These are phyloP conservation scores for Echinochloa phyllopogon DNA, from an alignment of 176 grass and related monocot genomes.

Conservation along the genomic window DNA sequence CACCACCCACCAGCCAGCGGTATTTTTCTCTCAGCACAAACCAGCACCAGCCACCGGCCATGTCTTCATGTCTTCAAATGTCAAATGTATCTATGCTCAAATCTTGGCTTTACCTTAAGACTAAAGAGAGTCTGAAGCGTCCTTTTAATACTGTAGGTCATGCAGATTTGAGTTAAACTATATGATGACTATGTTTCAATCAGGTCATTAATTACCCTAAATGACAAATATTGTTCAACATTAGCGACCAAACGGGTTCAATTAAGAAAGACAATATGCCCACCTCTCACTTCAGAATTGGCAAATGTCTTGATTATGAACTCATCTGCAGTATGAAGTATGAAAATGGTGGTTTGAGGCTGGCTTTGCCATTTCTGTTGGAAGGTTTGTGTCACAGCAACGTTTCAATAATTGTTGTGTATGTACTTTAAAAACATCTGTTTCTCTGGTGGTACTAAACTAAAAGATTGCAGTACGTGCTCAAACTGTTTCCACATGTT, in stretches of 20 bases:
- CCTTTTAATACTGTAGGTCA: neutral
- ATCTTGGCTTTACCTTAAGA: neutral
- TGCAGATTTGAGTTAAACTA: neutral
- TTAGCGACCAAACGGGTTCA: conserved; percentile 26
- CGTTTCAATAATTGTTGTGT: neutral
- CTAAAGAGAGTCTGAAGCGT: neutral
- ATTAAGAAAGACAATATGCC: conserved; percentile 1
- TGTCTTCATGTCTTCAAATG: neutral
- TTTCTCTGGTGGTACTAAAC: conserved; percentile 10
- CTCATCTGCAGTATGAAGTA: neutral
- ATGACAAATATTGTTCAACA: conserved; percentile 16
- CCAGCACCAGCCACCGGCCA: too few relatives aligned
- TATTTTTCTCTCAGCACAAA: too few relatives aligned
- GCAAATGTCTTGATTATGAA: conserved; percentile 26
- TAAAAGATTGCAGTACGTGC: conserved; percentile 36
- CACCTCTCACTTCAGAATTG: neutral
- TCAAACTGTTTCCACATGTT: conserved; percentile 35
- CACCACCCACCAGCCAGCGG: too few relatives aligned
- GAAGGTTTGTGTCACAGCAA: conserved; percentile 36
- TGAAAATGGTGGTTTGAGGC: conserved; percentile 26
- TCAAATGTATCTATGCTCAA: neutral
- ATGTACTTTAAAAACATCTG: neutral
- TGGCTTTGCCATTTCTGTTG: conserved; percentile 30
- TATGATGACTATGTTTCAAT: neutral
- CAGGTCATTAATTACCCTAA: conserved; percentile 20